A percentile compares a stretch with the other conserved stretches of the same genome.
Conservation (phyloP, 208 protist species). For the Crithidia thermophila region DNA sequence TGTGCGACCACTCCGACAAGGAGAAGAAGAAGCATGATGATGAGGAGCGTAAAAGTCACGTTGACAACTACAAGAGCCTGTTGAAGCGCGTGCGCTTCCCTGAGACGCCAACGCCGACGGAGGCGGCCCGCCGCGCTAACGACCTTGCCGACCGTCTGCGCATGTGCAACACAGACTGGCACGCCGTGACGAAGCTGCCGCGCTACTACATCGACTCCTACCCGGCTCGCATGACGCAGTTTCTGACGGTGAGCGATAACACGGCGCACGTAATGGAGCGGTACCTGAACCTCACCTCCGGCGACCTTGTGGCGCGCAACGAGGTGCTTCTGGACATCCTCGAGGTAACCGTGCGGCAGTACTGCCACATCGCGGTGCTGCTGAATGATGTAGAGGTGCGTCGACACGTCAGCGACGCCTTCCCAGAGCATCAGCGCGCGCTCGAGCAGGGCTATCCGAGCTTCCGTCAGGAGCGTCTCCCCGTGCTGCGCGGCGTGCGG, state of each 20-base stretch:
- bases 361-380: conserved; percentile 32
- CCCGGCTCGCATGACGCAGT: conserved; percentile 25
- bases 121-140: conserved; percentile 8
- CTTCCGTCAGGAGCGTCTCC: conserved; percentile 1
- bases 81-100: too few relatives aligned
- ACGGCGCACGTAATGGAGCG: background rate
- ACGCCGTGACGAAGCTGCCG: conserved; percentile 10
- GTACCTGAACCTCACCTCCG: conserved; percentile 13
- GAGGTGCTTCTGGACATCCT: conserved; percentile 25
- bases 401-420: background rate
- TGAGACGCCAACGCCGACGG: conserved; percentile 5
- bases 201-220: conserved; percentile 23
- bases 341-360: conserved; percentile 32
- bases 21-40: background rate
- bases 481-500: conserved; percentile 11
- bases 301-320: conserved; percentile 8
- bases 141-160: conserved; percentile 11
- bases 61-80: too few relatives aligned
- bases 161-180: conserved; percentile 35
- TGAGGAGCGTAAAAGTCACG: background rate
- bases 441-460: conserved; percentile 15
- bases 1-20: too few relatives aligned
- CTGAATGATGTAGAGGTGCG: conserved; percentile 17
- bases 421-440: background rate
- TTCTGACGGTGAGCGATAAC: conserved; percentile 15